Evolutionary conservation across 2,329 filamentous ascomycete genomes (phyloP).

Genomic region (Hirsutella minnesotensis): DNA sequence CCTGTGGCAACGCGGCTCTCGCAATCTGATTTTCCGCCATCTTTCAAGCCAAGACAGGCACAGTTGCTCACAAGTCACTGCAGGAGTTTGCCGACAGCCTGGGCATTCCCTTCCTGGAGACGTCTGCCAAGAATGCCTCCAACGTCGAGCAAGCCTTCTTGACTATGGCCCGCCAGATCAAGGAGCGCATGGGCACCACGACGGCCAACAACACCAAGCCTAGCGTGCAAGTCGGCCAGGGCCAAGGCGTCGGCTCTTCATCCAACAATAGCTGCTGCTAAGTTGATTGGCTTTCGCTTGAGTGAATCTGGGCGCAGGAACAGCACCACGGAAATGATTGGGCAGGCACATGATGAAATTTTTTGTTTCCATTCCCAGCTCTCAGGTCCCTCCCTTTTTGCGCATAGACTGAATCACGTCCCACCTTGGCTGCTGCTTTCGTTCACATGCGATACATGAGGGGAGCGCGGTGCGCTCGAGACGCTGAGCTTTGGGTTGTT

Average conservation of each 20-base stretch:
- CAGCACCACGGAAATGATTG: conserved; percentile 17
- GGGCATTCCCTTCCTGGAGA: conserved; percentile 98
- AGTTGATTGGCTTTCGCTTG: conserved; percentile 17
- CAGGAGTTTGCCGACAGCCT: conserved; percentile 98
- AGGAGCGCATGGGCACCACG: conserved; percentile 98
- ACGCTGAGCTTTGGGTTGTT: neutral
- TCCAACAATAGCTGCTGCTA: conserved; percentile 88
- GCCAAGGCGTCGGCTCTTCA: conserved; percentile 83
- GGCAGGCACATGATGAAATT: conserved; percentile 10
- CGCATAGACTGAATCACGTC: conserved; percentile 25
- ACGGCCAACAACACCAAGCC: conserved; percentile 96
- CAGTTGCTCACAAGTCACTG: conserved; percentile 9
- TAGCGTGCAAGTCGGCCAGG: conserved; percentile 88
- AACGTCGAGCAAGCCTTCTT: conserved; percentile 99
- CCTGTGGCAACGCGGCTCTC: too few species aligned
- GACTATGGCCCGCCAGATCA: conserved; percentile 99
- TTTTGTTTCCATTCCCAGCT: conserved; percentile 3
- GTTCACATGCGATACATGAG: conserved; percentile 6
- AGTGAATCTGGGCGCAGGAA: conserved; percentile 8
- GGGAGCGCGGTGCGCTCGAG: conserved; percentile 8
- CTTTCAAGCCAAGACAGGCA: neutral
- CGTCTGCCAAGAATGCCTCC: conserved; percentile 97
- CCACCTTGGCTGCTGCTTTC: conserved; percentile 17
- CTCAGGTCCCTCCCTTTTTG: conserved; percentile 12
- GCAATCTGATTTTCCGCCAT: neutral